Evolutionary conservation across 768 basidiomycete genomes (phyloP).

Genomic region (Boletus speciosus): DNA sequence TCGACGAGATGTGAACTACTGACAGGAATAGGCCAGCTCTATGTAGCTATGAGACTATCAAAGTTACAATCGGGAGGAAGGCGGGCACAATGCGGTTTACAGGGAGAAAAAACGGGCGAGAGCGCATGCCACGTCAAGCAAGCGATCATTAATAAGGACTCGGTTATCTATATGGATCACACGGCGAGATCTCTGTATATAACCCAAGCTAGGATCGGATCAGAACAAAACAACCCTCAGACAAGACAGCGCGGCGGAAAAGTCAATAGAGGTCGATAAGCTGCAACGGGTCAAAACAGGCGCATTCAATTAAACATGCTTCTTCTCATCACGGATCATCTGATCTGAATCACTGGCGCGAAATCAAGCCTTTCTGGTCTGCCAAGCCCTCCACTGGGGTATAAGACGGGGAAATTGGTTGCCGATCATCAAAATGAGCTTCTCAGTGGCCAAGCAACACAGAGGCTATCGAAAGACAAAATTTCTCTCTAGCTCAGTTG

Average conservation of each 20-base stretch:
- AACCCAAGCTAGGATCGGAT: too few species aligned
- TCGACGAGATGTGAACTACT: neutral
- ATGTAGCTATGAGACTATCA: neutral
- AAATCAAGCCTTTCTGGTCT: neutral
- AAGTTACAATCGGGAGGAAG: neutral
- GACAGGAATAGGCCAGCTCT: neutral
- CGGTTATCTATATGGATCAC: neutral
- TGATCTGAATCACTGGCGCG: neutral
- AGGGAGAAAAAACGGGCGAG: conserved; percentile 26
- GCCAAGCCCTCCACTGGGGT: neutral
- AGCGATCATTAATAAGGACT: neutral
- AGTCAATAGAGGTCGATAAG: too few species aligned
- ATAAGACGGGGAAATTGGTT: neutral
- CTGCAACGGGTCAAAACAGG: conserved; percentile 4
- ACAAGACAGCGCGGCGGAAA: too few species aligned
- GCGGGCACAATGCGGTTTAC: conserved; percentile 25
- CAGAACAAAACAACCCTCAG: too few species aligned
- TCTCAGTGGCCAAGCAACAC: neutral
- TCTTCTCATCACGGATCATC: conserved; percentile 3
- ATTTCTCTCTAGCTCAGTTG: too few species aligned
- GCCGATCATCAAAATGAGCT: neutral
- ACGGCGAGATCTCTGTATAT: neutral
- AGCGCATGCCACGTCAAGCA: neutral
- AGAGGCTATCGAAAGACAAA: too few species aligned
- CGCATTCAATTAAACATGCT: neutral